phyloP scores from a whole-genome alignment of 192 early-diverging fungal species.

The Jimgerdemannia flammicorona region DNA sequence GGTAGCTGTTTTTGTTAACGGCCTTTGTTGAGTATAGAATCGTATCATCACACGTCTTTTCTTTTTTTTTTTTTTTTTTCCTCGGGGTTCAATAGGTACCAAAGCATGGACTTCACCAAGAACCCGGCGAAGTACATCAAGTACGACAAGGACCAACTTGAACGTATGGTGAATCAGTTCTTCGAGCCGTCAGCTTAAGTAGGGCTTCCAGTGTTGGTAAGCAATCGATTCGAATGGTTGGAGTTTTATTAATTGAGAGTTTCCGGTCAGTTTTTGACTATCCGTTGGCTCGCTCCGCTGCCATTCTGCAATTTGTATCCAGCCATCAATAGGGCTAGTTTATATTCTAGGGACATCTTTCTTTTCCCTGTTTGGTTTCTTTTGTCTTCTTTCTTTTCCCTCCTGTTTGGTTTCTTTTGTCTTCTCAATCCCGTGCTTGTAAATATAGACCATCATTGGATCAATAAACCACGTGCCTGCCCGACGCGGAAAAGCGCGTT shows the following conservation, averaged over 20 bases:
- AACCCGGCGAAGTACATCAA: conserved; percentile 80
- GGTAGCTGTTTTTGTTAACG: conserved; percentile 47
- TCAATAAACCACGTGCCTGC: too few relatives aligned
- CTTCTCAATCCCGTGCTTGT: too few relatives aligned
- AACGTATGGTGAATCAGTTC: conserved; percentile 61
- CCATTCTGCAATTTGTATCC: too few relatives aligned
- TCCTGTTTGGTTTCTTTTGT: too few relatives aligned
- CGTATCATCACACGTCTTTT: background rate
- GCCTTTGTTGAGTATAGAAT: background rate
- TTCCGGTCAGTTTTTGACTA: too few relatives aligned
- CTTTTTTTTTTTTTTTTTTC: background rate
- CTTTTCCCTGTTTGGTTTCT: too few relatives aligned
- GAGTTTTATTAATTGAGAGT: background rate
- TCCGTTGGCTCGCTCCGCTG: too few relatives aligned
- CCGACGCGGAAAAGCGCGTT: too few relatives aligned
- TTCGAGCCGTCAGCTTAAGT: conserved; percentile 45
- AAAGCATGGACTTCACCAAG: conserved; percentile 73
- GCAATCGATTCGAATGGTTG: background rate
- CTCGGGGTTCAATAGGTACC: conserved; percentile 36
- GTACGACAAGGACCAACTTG: conserved; percentile 64
- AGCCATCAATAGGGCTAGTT: too few relatives aligned
- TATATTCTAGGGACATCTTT: too few relatives aligned
- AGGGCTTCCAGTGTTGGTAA: background rate
- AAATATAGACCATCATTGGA: too few relatives aligned
- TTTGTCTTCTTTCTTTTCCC: too few relatives aligned